Conservation (phyloP, 2,329 filamentous ascomycete species). For the Penicillium sp. region DNA sequence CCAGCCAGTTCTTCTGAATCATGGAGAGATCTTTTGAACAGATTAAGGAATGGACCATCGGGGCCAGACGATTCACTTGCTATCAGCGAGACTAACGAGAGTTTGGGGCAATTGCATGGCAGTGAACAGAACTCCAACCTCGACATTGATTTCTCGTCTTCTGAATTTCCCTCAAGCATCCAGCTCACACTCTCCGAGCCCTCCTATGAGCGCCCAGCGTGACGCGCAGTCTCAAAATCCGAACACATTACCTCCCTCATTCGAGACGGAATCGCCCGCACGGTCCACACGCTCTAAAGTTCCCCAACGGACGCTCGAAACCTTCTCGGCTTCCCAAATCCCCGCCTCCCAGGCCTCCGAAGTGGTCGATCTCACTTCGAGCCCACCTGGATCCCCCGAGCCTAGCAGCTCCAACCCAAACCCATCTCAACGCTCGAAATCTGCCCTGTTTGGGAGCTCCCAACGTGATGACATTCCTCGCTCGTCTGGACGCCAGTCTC, state of each 20-base stretch:
- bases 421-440: not conserved
- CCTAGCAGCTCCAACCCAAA: not conserved
- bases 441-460: not conserved
- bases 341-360: constrained; percentile 15
- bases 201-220: constrained; percentile 15
- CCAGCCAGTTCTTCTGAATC: constrained; percentile 1
- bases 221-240: constrained; percentile 6
- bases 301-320: not conserved
- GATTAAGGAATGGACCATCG: not conserved
- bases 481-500: constrained; percentile 17
- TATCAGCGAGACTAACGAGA: not conserved
- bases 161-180: constrained; percentile 9
- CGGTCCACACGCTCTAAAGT: constrained; percentile 15
- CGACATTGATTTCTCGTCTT: constrained; percentile 12
- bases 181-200: constrained; percentile 13
- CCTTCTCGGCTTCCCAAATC: constrained; percentile 5
- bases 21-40: constrained; percentile 1
- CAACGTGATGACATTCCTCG: constrained; percentile 12
- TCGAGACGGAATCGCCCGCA: constrained; percentile 7
- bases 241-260: not conserved
- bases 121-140: constrained; percentile 16
- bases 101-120: constrained; percentile 10
- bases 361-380: constrained; percentile 21
- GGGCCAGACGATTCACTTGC: not conserved
- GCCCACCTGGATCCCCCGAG: not conserved